These are phyloP conservation scores for Pyricularia sp. DNA, from an alignment of 2,329 filamentous ascomycete species.

Conservation along the genomic window DNA sequence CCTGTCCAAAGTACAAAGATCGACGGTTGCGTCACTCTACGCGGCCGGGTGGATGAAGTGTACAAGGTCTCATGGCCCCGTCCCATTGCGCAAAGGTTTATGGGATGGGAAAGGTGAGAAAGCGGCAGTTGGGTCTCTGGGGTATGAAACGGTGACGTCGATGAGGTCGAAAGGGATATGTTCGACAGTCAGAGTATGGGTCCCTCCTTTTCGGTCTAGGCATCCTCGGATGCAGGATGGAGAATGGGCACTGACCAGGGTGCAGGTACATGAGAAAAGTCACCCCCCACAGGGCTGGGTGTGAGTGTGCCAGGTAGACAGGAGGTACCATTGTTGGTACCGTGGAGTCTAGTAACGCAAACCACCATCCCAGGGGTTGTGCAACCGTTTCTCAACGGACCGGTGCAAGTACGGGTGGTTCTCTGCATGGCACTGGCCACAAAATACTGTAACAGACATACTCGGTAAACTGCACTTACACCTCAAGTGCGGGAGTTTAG, in stretches of 20 bases:
- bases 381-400: neutral
- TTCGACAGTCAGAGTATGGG: neutral
- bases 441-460: neutral
- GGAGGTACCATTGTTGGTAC: neutral
- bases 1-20: neutral
- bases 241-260: neutral
- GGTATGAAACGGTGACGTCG: slow-evolving; percentile 4
- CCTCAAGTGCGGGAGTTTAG: neutral
- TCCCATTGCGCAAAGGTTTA: neutral
- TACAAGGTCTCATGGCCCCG: neutral
- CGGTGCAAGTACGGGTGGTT: neutral
- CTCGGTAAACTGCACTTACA: neutral
- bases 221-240: neutral
- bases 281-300: neutral
- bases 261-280: neutral
- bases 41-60: neutral
- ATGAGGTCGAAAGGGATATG: neutral
- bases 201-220: neutral
- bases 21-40: neutral
- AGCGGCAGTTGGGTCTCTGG: neutral
- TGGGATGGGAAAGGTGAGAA: neutral
- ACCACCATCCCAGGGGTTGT: neutral
- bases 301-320: neutral
- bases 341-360: too few species aligned
- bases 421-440: neutral